Conservation (phyloP, 352 stramenopile genomes). For the Phytophthora fragariae region DNA sequence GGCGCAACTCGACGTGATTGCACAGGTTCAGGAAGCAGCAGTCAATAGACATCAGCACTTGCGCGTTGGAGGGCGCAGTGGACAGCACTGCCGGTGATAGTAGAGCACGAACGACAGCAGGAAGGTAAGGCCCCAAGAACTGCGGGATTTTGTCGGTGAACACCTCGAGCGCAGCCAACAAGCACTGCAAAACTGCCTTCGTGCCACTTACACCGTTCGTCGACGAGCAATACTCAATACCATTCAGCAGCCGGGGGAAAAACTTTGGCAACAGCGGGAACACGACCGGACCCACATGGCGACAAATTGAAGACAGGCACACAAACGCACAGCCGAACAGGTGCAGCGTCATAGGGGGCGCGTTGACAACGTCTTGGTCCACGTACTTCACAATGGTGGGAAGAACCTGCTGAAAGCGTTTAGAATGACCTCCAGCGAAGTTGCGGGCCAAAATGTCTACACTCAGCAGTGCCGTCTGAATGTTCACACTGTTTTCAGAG, state of each 20-base stretch:
- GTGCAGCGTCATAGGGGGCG: slow-evolving; percentile 66
- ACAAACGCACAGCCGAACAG: slow-evolving; percentile 87
- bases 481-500: slow-evolving; percentile 75
- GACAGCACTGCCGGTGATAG: slow-evolving; percentile 61
- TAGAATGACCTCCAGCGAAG: slow-evolving; percentile 74
- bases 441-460: slow-evolving; percentile 87
- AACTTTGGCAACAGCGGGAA: slow-evolving; percentile 88
- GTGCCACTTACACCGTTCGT: slow-evolving; percentile 34
- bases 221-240: slow-evolving; percentile 61
- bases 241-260: slow-evolving; percentile 78
- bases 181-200: slow-evolving; percentile 75
- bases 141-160: slow-evolving; percentile 87
- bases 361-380: slow-evolving; percentile 55
- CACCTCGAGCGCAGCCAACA: slow-evolving; percentile 77
- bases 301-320: slow-evolving; percentile 80
- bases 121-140: slow-evolving; percentile 84
- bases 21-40: slow-evolving; percentile 70
- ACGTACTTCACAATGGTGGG: slow-evolving; percentile 84
- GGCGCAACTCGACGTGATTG: slow-evolving; percentile 77
- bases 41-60: slow-evolving; percentile 69
- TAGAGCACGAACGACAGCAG: slow-evolving; percentile 66
- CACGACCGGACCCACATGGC: slow-evolving; percentile 70
- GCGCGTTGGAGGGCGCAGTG: slow-evolving; percentile 29
- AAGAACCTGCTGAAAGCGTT: slow-evolving; percentile 78
- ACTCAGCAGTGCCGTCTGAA: slow-evolving; percentile 85